These are phyloP conservation scores for Lipomyces yamadae DNA, from an alignment of 805 yeast species.

Conservation along the genomic window DNA sequence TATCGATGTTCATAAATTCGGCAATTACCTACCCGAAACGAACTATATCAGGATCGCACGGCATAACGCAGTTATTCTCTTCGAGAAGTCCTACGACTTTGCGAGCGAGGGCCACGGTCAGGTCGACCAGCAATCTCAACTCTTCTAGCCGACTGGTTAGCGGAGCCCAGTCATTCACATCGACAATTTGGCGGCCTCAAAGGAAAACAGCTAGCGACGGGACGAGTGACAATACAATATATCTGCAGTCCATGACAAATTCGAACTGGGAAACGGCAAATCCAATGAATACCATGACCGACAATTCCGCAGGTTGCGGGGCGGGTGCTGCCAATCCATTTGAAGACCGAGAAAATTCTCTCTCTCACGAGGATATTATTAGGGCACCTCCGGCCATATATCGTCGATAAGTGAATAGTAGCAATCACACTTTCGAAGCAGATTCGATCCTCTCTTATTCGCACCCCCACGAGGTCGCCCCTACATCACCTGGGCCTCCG, in stretches of 20 bases:
- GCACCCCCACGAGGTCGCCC: not conserved
- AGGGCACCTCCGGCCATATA: not conserved
- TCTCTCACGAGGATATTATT: not conserved
- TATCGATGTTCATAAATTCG: slow-evolving; percentile 29
- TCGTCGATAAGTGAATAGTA: not conserved
- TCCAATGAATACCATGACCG: not conserved
- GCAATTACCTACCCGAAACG: slow-evolving; percentile 27
- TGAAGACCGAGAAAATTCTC: not conserved
- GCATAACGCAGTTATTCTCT: slow-evolving; percentile 3
- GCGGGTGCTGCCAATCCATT: not conserved
- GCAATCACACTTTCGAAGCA: not conserved
- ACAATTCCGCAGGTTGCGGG: not conserved
- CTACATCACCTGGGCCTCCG: not conserved
- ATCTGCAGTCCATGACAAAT: not conserved
- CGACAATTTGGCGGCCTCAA: not conserved
- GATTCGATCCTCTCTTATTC: not conserved
- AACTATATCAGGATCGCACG: slow-evolving; percentile 14
- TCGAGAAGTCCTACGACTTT: not conserved
- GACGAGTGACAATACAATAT: not conserved
- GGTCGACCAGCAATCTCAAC: not conserved
- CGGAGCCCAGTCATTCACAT: not conserved
- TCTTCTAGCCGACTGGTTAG: not conserved
- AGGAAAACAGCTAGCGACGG: not conserved
- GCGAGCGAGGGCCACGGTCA: not conserved
- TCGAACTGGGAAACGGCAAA: not conserved